phyloP scores from a whole-genome alignment of 768 basidiomycete species.

The Collybiopsis luxurians region DNA sequence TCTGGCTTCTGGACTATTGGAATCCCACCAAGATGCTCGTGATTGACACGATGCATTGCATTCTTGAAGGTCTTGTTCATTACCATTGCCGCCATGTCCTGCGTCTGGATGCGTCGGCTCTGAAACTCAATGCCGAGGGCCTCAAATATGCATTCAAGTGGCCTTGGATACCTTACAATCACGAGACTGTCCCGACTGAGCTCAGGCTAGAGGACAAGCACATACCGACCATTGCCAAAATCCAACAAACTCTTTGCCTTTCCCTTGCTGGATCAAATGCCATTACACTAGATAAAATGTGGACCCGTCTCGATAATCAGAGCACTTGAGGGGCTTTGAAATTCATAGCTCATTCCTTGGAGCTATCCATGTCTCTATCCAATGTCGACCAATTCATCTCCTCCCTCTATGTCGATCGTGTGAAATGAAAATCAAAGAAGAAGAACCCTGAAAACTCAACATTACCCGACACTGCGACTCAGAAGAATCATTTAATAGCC shows the following conservation, averaged over 20 bases:
- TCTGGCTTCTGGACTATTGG: conserved; percentile 38
- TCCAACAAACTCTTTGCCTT: not conserved
- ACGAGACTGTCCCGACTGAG: not conserved
- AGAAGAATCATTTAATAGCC: conserved; percentile 5
- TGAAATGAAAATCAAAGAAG: not conserved
- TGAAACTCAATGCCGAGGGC: not conserved
- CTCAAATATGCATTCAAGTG: not conserved
- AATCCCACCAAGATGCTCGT: conserved; percentile 26
- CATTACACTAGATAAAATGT: not conserved
- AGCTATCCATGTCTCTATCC: not conserved
- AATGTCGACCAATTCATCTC: not conserved
- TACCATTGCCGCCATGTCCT: conserved; percentile 25
- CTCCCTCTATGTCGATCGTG: not conserved
- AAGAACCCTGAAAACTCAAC: not conserved
- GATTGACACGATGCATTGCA: conserved; percentile 40
- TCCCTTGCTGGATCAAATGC: not conserved
- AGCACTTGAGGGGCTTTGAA: not conserved
- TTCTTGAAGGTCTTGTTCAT: conserved; percentile 30
- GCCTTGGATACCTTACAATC: not conserved
- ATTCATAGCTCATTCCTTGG: not conserved
- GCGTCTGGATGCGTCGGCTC: not conserved
- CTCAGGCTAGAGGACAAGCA: not conserved
- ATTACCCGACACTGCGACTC: not conserved
- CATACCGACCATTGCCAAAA: not conserved
- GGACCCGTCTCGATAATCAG: not conserved